Evolutionary conservation across 495 filamentous ascomycete genomes (phyloP).

Genomic region (Tirmania nivea): DNA sequence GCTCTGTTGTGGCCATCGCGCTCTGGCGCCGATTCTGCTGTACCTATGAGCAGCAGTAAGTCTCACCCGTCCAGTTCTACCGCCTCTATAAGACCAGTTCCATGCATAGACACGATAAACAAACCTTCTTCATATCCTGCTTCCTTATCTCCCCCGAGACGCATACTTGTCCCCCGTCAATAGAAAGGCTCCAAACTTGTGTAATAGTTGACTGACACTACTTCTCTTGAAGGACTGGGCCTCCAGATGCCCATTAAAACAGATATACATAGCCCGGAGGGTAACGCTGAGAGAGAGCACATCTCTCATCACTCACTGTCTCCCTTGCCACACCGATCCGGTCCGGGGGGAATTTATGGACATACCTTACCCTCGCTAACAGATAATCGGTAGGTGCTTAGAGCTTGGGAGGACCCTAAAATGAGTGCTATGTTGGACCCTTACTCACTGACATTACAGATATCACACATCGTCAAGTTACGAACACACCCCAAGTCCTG

Average conservation of each 20-base stretch:
- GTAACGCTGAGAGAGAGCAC: neutral
- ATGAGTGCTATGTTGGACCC: too few relatives aligned
- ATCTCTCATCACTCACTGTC: neutral
- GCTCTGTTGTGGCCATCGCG: slow-evolving; percentile 20
- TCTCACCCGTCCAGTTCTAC: slow-evolving; percentile 9
- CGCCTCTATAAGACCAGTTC: neutral
- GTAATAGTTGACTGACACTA: neutral
- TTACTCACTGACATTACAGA: neutral
- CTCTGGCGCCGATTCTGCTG: slow-evolving; percentile 19
- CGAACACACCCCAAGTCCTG: slow-evolving; percentile 16
- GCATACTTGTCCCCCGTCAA: slow-evolving; percentile 4
- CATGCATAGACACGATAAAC: neutral
- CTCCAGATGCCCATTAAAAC: neutral
- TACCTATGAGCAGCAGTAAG: slow-evolving; percentile 20
- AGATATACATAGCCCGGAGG: neutral
- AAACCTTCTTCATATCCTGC: neutral
- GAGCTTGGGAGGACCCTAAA: too few relatives aligned
- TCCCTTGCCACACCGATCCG: neutral
- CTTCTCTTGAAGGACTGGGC: neutral
- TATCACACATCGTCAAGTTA: neutral
- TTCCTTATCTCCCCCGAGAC: neutral
- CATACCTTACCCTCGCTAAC: neutral
- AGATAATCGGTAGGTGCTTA: neutral
- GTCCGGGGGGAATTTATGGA: neutral
- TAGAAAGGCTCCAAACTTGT: slow-evolving; percentile 1